Conservation (phyloP, 768 basidiomycete species). For the Russula emetica region DNA sequence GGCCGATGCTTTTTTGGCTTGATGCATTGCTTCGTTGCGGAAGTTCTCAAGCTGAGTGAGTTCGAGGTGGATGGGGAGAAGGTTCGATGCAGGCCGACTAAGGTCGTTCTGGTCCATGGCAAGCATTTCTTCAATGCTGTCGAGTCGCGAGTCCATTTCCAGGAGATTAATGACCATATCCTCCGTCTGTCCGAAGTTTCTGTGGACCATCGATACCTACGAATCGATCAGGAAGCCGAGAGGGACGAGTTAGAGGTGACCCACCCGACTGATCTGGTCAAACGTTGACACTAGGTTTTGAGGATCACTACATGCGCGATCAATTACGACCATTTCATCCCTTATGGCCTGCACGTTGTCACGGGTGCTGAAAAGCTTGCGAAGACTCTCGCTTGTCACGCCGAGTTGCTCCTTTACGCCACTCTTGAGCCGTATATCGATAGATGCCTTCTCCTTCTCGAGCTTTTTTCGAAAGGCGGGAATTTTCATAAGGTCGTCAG, state of each 20-base stretch:
- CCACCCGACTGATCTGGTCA: constrained; percentile 91
- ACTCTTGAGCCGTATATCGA: constrained; percentile 83
- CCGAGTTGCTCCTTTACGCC: constrained; percentile 93
- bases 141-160: constrained; percentile 86
- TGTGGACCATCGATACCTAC: constrained; percentile 92
- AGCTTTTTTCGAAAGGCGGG: constrained; percentile 87
- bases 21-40: constrained; percentile 91
- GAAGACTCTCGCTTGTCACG: constrained; percentile 81
- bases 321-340: constrained; percentile 81
- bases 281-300: constrained; percentile 77
- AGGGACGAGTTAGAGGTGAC: constrained; percentile 31
- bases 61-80: constrained; percentile 87
- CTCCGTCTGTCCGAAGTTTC: constrained; percentile 91
- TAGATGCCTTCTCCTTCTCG: constrained; percentile 93
- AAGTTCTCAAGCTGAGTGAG: constrained; percentile 91
- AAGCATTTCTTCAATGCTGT: constrained; percentile 73
- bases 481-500: constrained; percentile 89
- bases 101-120: constrained; percentile 69
- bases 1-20: constrained; percentile 78
- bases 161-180: constrained; percentile 92
- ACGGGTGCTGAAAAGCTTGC: constrained; percentile 72
- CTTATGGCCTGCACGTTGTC: constrained; percentile 75
- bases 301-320: constrained; percentile 72
- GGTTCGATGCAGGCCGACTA: constrained; percentile 81
- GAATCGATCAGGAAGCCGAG: background rate